phyloP scores from a whole-genome alignment of 176 grass and related monocot genomes.

The Eremochloa ophiuroides region DNA sequence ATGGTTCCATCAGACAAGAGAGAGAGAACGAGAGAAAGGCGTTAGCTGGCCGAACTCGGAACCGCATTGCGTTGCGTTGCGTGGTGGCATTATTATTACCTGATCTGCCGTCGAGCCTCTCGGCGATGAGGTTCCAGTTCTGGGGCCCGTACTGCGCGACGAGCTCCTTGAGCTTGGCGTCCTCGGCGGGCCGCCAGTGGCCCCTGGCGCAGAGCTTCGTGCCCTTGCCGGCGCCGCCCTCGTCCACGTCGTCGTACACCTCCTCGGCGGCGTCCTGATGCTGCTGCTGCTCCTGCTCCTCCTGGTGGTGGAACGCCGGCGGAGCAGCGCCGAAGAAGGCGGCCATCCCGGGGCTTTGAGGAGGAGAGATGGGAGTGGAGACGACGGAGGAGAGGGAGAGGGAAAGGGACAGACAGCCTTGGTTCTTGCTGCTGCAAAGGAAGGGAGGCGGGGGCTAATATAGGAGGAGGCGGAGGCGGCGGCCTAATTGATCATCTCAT shows the following conservation, averaged over 20 bases:
- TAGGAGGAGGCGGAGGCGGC: background rate
- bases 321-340: constrained; percentile 14
- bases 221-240: constrained; percentile 22
- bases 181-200: constrained; percentile 82
- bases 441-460: constrained; percentile 27
- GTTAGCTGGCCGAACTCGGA: too few relatives aligned
- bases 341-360: constrained; percentile 6
- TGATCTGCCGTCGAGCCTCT: constrained; percentile 86
- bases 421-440: background rate
- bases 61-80: background rate
- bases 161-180: constrained; percentile 72
- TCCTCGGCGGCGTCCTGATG: background rate
- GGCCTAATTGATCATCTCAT: background rate
- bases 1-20: background rate
- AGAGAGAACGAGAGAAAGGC: too few relatives aligned
- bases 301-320: constrained; percentile 4
- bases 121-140: constrained; percentile 94
- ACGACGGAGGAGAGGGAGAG: background rate
- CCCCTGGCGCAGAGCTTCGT: constrained; percentile 61
- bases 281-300: background rate
- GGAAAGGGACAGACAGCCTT: constrained; percentile 30
- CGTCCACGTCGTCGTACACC: constrained; percentile 31
- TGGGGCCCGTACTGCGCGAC: constrained; percentile 64
- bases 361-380: background rate
- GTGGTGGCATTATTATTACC: constrained; percentile 15